Percentiles rank a stretch among this genome's conserved stretches.
Conservation (phyloP, 495 filamentous ascomycete species). For the Penicillium salamii region DNA sequence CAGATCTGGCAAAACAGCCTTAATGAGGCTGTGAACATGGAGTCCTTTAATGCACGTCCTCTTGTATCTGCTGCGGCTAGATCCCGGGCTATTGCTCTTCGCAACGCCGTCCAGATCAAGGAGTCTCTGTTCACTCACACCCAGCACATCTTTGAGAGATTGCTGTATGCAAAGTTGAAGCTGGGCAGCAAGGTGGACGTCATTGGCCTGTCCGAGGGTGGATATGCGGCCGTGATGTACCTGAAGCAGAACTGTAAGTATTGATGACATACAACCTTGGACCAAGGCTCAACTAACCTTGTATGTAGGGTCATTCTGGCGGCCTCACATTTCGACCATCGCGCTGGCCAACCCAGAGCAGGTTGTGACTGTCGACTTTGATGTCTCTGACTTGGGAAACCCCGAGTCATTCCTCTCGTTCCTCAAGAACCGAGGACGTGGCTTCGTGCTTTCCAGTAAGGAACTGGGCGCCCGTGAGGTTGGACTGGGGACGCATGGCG, state of each 20-base stretch:
- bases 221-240: constrained; percentile 49
- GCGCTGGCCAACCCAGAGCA: constrained; percentile 35
- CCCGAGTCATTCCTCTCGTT: constrained; percentile 32
- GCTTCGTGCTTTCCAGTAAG: constrained; percentile 53
- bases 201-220: constrained; percentile 58
- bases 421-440: constrained; percentile 53
- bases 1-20: constrained; percentile 63
- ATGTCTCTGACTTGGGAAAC: constrained; percentile 5
- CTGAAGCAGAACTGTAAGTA: constrained; percentile 55
- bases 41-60: constrained; percentile 51
- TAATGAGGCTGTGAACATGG: constrained; percentile 50
- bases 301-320: constrained; percentile 34
- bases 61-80: constrained; percentile 49
- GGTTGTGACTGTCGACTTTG: constrained; percentile 13
- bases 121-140: constrained; percentile 53
- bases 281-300: constrained; percentile 1
- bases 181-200: constrained; percentile 57
- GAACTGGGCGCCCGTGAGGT: constrained; percentile 47
- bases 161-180: constrained; percentile 45
- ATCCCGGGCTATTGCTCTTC: constrained; percentile 28
- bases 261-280: neutral
- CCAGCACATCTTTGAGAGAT: constrained; percentile 57
- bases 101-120: constrained; percentile 60
- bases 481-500: constrained; percentile 35
- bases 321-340: constrained; percentile 30